phyloP scores from a whole-genome alignment of 345 rosid genomes.

The Kandelia obovata region DNA sequence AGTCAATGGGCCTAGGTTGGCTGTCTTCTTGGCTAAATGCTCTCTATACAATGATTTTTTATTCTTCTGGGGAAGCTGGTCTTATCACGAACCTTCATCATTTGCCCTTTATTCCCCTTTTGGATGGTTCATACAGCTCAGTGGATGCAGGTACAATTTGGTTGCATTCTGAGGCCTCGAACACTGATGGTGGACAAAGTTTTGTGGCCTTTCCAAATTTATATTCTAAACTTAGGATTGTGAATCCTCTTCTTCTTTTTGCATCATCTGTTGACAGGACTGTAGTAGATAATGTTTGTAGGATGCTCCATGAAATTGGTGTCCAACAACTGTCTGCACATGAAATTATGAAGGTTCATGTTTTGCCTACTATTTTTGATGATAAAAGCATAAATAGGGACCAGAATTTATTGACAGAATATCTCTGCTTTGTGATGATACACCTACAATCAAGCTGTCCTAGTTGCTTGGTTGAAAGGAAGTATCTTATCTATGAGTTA shows the following conservation, averaged over 20 bases:
- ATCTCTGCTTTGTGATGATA: conserved; percentile 76
- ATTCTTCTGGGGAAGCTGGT: conserved; percentile 46
- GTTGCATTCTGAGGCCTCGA: conserved; percentile 59
- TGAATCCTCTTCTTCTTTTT: conserved; percentile 57
- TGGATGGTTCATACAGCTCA: conserved; percentile 70
- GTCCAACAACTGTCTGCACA: conserved; percentile 79
- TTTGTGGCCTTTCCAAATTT: conserved; percentile 68
- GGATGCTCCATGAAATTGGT: conserved; percentile 68
- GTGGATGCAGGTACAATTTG: conserved; percentile 69
- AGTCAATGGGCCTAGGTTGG: conserved; percentile 68
- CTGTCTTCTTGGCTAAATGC: conserved; percentile 67
- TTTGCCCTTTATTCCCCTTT: conserved; percentile 76
- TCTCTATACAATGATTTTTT: conserved; percentile 40
- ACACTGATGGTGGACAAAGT: conserved; percentile 42
- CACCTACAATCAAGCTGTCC: conserved; percentile 75
- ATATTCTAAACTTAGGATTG: conserved; percentile 63
- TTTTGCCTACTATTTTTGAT: conserved; percentile 64
- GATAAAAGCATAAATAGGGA: conserved; percentile 24
- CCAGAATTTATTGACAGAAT: conserved; percentile 57
- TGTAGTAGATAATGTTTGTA: conserved; percentile 39
- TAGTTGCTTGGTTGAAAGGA: conserved; percentile 62
- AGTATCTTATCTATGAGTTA: conserved; percentile 55
- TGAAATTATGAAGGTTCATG: conserved; percentile 71
- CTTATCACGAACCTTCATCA: conserved; percentile 44
- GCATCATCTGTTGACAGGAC: conserved; percentile 36